These are phyloP conservation scores for Lachancea fermentati DNA, from an alignment of 805 yeast species.

Conservation along the genomic window DNA sequence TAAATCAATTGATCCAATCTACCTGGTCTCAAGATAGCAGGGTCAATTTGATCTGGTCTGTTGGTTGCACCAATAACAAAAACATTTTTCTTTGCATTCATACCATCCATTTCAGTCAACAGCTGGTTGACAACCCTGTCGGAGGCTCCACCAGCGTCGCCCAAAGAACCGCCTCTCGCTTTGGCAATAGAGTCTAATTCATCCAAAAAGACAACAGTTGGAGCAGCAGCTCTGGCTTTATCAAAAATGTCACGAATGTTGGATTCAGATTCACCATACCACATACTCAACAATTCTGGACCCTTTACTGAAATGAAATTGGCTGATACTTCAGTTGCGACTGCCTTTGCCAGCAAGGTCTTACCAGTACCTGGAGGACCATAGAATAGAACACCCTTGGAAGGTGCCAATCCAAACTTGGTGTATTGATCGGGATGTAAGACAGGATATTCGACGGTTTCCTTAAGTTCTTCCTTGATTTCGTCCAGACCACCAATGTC, in stretches of 20 bases:
- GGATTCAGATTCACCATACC: slow-evolving; percentile 98
- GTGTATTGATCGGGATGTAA: slow-evolving; percentile 98
- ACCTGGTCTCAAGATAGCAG: slow-evolving; percentile 98
- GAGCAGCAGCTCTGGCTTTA: slow-evolving; percentile 99
- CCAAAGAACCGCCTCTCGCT: slow-evolving; percentile 86
- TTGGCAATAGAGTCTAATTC: slow-evolving; percentile 97
- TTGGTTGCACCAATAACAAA: slow-evolving; percentile 99
- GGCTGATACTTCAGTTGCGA: slow-evolving; percentile 98
- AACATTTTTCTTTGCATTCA: slow-evolving; percentile 98
- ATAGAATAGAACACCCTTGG: slow-evolving; percentile 96
- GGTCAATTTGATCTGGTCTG: slow-evolving; percentile 99
- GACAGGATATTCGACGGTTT: slow-evolving; percentile 98
- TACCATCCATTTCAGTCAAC: slow-evolving; percentile 99
- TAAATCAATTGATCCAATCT: slow-evolving; percentile 97
- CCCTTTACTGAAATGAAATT: slow-evolving; percentile 97
- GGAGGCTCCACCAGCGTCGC: slow-evolving; percentile 96
- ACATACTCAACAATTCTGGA: slow-evolving; percentile 95
- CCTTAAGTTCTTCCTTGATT: slow-evolving; percentile 94
- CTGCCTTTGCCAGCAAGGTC: slow-evolving; percentile 96
- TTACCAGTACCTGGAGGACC: slow-evolving; percentile 99
- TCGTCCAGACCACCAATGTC: slow-evolving; percentile 98
- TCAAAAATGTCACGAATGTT: slow-evolving; percentile 96
- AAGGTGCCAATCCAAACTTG: slow-evolving; percentile 95
- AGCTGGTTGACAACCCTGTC: slow-evolving; percentile 95
- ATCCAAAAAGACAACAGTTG: slow-evolving; percentile 96